Evolutionary conservation across 495 filamentous ascomycete genomes (phyloP), one percentile per base, ranked within the genome.

Genomic region (Apodospora peruviana): DNA sequence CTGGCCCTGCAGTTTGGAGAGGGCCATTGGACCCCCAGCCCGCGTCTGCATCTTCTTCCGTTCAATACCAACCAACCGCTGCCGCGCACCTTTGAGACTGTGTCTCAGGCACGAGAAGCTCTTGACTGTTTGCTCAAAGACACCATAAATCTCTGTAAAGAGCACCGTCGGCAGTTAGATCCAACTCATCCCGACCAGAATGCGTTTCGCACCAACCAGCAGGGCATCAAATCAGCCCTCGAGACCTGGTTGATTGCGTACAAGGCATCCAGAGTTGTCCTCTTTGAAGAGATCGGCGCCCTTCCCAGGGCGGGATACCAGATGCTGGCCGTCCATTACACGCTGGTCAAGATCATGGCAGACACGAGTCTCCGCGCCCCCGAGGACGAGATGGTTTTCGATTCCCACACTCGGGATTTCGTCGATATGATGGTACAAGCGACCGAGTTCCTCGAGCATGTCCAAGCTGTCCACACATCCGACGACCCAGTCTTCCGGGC

Each of bases 271-370:
- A 11, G 23, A 3, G 12, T 16, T n/a, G 17, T 1, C 12, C 7
- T 25, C 0, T 22, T 3, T 5, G 21, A 5, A 4, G 18, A 14
- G 11, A 4, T 25, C 20, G 20, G n/a, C 16, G 9, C 20, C 21
- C 20, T 43, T 4, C 3, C 10, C 21, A 7, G 16, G 21, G 8
- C 25, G 11, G 40, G 8, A 3, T 43, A 25, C 40, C 20, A 43
- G 8, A 14, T 27, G 3, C 23, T 42, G n/a, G 11, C 20, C 8
- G 10, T 42, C 18, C 39, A 76, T 48, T 61, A 76, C 53, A 61
- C 56, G 42, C 73, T 81, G 70, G 66, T 68, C 0, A 58, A 46
- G 7, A 72, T 81, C 46, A 77, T 77, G 66, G 47, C 53, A 5
- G 59, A 61, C 16, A 72, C 70, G 0, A 69, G 67, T 42, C 55